Evolutionary conservation across 2,329 filamentous ascomycete species (phyloP), one percentile per base, ranked within the genome.

Genomic region (Apiospora marii): DNA sequence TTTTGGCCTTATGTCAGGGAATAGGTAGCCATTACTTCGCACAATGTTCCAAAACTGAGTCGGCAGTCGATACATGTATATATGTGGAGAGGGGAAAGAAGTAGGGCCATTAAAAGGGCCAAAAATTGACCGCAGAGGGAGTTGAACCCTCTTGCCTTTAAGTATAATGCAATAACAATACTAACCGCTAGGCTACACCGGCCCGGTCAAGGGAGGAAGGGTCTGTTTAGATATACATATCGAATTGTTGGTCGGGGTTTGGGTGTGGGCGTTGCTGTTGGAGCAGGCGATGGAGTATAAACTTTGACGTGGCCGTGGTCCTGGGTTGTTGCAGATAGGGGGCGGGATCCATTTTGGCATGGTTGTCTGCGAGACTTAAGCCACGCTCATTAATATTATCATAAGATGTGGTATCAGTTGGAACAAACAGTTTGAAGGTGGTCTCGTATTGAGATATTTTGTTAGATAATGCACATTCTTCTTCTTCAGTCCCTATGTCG

Each of bases 111-210:
- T 7, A 37, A 7, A 10, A 4, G 58, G 30, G 24, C 10, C 6
- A 19, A 67, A 67, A n/a, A 24, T n/a, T 68, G 64, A 43, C 37
- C 37, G 37, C 24, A 43, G 64, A 68, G 37, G 64, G 43, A 16
- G 22, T 68, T 27, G 64, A 44, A 68, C 64, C 64, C 37, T 46
- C 64, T 27, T 68, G 64, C 64, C 64, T 68, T 6, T 68, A 22
- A 44, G 16, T 27, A 30, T 46, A 30, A 41, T 41, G 10, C 1
- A 16, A 44, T 37, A 61, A 61, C 0, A 12, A 22, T 61, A 61
- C 53, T 61, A 61, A 61, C 53, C 27, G 53, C 53, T 37, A 61
- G 30, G 53, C 53, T n/a, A 37, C 30, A 3, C 53, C 53, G 30
- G 53, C 30, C 53, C 53, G 30, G 53, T 61, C 53, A 61, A 61